A percentile compares a stretch with the other conserved stretches of the same genome.
Conservation (phyloP, 2,329 filamentous ascomycete species). For the Lachnellula occidentalis region DNA sequence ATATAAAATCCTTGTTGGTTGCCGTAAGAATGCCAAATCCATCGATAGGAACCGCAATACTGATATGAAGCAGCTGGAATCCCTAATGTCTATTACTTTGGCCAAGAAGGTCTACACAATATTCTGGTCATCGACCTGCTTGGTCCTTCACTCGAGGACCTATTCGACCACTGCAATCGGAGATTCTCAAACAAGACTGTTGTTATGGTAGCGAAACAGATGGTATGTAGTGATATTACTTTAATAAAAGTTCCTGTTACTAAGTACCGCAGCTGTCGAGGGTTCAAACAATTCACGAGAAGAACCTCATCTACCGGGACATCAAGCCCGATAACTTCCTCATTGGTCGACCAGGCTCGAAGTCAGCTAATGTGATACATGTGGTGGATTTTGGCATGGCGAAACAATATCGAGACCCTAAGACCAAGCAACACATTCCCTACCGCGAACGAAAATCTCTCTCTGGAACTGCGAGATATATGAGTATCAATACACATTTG, state of each 20-base stretch:
- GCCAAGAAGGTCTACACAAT: slow-evolving; percentile 96
- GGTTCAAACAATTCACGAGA: slow-evolving; percentile 92
- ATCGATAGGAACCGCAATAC: slow-evolving; percentile 18
- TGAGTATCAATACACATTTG: slow-evolving; percentile 99
- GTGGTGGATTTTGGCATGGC: slow-evolving; percentile 99
- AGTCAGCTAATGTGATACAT: slow-evolving; percentile 96
- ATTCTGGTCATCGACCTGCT: slow-evolving; percentile 97
- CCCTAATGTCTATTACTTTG: slow-evolving; percentile 99
- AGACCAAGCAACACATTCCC: slow-evolving; percentile 98
- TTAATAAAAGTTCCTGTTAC: neutral
- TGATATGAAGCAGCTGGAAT: slow-evolving; percentile 72
- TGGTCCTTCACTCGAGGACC: slow-evolving; percentile 88
- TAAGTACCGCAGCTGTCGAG: slow-evolving; percentile 63
- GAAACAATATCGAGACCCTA: slow-evolving; percentile 97
- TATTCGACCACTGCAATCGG: slow-evolving; percentile 95
- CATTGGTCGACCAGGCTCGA: slow-evolving; percentile 85
- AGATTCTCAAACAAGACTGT: slow-evolving; percentile 97
- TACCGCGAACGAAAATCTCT: slow-evolving; percentile 96
- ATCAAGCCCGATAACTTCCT: slow-evolving; percentile 99
- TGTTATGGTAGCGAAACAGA: slow-evolving; percentile 98
- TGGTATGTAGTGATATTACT: slow-evolving; percentile 51
- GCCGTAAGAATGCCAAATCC: slow-evolving; percentile 66
- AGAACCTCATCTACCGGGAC: slow-evolving; percentile 97
- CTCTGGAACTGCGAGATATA: slow-evolving; percentile 94
- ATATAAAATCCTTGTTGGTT: slow-evolving; percentile 98